Base-by-base conservation (phyloP, 2,329 filamentous ascomycete species). In the Phialophora tarda region DNA sequence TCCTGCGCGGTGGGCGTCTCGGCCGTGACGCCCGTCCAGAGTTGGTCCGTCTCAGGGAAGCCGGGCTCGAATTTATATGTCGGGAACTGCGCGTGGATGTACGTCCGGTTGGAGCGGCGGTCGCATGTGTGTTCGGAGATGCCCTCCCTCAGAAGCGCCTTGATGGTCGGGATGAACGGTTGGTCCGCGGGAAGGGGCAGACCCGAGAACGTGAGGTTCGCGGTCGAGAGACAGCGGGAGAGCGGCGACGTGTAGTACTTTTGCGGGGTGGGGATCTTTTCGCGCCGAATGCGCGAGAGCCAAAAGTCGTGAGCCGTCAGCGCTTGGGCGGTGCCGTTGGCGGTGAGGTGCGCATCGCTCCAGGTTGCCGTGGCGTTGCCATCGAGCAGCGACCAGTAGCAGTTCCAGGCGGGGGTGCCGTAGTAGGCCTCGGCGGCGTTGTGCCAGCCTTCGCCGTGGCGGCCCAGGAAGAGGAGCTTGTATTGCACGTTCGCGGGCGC, bases 91-190 rank as follows among this genome's bases (percentile, higher is more conserved):
- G 73, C 47, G 12, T 75, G 72, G 64, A 89, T 87, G 53, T 76
- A 79, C 0, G 82, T 77, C 65, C 78, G 81, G 66, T 75, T 78
- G 47, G 82, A 84, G 10, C 87, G 81, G 14, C 82, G 81, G 75
- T 89, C 85, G 73, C 87, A 89, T 0, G 86, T 89, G 74, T 89
- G 86, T 30, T 85, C 80, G 21, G 85, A 85, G 61, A 88, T 81
- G 0, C 83, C 83, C 76, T 89, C 87, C 12, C 86, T 80, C 47
- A 88, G 78, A 44, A 84, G 76, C 78, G 88, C 86, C 73, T 88
- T 88, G 67, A 89, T 76, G 0, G 80, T 72, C 0, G 86, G 86
- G n/a, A 75, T 72, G 67, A 88, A 89, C 0, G 81, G 81, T 50
- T 75, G 72, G 3, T 78, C 76, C 2, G 71, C 63, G 0, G 84